phyloP scores from a whole-genome alignment of 192 early-diverging fungal genomes.

The Martensiomyces pterosporus region DNA sequence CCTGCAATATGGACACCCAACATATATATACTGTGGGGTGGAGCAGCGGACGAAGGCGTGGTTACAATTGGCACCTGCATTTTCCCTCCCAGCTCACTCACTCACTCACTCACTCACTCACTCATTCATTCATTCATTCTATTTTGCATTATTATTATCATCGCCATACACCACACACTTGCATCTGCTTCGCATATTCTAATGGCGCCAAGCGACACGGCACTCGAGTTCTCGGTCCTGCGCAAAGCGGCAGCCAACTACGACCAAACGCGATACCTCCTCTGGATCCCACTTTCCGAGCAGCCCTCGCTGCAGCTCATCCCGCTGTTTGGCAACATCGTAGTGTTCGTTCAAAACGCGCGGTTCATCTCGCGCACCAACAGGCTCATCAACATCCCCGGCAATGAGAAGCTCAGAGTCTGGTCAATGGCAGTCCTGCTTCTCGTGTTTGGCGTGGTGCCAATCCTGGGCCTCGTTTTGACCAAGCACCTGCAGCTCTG shows the following conservation, averaged over 20 bases:
- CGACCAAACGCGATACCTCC: slow-evolving; percentile 15
- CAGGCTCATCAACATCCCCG: slow-evolving; percentile 9
- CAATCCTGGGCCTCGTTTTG: not conserved
- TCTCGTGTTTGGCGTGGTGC: slow-evolving; percentile 7
- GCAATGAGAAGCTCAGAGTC: slow-evolving; percentile 21
- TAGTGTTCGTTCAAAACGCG: slow-evolving; percentile 33
- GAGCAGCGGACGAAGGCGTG: no score
- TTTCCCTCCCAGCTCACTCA: no score
- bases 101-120: no score
- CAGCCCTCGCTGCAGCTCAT: slow-evolving; percentile 29
- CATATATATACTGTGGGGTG: no score
- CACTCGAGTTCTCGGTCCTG: no score
- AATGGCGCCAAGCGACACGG: no score
- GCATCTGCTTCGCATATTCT: no score
- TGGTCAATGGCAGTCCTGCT: slow-evolving; percentile 41
- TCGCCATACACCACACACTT: no score
- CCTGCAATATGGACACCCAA: no score
- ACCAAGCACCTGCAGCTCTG: not conserved
- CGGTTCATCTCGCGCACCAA: slow-evolving; percentile 22
- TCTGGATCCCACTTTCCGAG: slow-evolving; percentile 13
- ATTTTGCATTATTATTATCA: no score
- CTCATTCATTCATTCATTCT: no score
- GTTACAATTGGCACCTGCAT: no score
- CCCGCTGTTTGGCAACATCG: slow-evolving; percentile 32
- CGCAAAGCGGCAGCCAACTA: slow-evolving; percentile 19